These are phyloP conservation scores for Ligustrum vulgare DNA, from an alignment of 257 asterid species.

Conservation along the genomic window DNA sequence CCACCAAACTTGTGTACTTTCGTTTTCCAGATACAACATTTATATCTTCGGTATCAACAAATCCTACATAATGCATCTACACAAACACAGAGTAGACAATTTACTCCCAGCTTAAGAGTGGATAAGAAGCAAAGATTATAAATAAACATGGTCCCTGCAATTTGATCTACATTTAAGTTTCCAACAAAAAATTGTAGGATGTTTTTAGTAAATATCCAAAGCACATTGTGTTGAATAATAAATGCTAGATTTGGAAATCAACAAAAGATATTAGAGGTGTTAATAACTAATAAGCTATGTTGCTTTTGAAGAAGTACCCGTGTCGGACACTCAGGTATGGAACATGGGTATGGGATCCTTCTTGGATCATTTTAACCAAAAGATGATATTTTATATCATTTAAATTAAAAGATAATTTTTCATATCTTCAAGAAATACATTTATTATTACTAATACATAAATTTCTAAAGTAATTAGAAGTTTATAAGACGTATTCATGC, in stretches of 20 bases:
- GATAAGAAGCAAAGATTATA: slow-evolving; percentile 17
- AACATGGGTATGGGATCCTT: no score
- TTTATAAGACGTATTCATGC: no score
- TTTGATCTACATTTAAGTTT: slow-evolving; percentile 3
- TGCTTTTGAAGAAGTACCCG: no score
- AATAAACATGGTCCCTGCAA: slow-evolving; percentile 1
- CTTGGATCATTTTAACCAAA: no score
- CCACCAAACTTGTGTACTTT: slow-evolving; percentile 75
- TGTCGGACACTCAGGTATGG: no score
- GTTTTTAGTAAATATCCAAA: neutral
- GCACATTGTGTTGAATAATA: slow-evolving; percentile 9
- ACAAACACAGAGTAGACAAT: slow-evolving; percentile 19
- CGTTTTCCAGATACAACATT: slow-evolving; percentile 81
- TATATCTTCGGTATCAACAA: slow-evolving; percentile 97
- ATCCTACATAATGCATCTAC: slow-evolving; percentile 92
- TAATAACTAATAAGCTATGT: neutral
- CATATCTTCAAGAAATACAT: no score
- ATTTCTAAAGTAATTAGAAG: no score
- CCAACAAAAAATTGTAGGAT: slow-evolving; percentile 1
- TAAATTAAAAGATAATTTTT: no score
- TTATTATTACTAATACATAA: no score
- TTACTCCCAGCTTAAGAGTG: slow-evolving; percentile 23
- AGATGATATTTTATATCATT: no score
- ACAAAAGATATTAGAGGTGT: neutral
- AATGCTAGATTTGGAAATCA: neutral